A percentile compares a stretch with the other conserved stretches of the same genome.
These are phyloP conservation scores for Plasmodium yoelii DNA, from an alignment of 169 alveolate genomes.

Conservation along the genomic window DNA sequence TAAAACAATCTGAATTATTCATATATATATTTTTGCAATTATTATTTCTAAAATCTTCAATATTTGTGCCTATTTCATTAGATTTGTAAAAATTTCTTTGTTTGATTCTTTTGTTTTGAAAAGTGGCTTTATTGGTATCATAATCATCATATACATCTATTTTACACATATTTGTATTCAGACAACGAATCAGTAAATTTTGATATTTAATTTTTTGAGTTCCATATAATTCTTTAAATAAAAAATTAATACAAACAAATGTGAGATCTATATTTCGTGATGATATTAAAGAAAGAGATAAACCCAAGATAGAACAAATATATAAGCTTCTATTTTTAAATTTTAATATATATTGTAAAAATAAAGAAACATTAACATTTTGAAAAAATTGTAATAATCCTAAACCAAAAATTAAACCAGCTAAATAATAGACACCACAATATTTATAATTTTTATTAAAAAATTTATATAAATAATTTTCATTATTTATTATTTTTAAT, in stretches of 20 bases:
- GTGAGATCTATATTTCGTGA: slow-evolving; percentile 54
- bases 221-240: slow-evolving; percentile 51
- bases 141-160: no score
- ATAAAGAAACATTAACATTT: slow-evolving; percentile 39
- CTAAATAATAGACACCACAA: slow-evolving; percentile 61
- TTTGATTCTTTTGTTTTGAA: no score
- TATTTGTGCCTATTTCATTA: no score
- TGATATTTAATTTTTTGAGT: slow-evolving; percentile 16
- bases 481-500: slow-evolving; percentile 47
- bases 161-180: slow-evolving; percentile 6
- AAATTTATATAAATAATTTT: slow-evolving; percentile 70
- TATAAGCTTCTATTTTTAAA: slow-evolving; percentile 73
- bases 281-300: slow-evolving; percentile 41
- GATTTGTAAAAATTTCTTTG: no score
- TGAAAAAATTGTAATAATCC: slow-evolving; percentile 69
- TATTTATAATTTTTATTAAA: slow-evolving; percentile 55
- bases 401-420: slow-evolving; percentile 74
- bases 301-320: slow-evolving; percentile 64
- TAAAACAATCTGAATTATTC: slow-evolving; percentile 10
- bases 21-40: background rate
- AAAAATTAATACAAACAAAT: slow-evolving; percentile 8
- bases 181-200: slow-evolving; percentile 16
- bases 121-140: no score
- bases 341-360: slow-evolving; percentile 64
- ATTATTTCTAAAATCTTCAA: background rate